A percentile compares a stretch with the other conserved stretches of the same genome.
Evolutionary conservation across 2,329 filamentous ascomycete species (phyloP).

Genomic region (Sporothrix pseudoabietina): DNA sequence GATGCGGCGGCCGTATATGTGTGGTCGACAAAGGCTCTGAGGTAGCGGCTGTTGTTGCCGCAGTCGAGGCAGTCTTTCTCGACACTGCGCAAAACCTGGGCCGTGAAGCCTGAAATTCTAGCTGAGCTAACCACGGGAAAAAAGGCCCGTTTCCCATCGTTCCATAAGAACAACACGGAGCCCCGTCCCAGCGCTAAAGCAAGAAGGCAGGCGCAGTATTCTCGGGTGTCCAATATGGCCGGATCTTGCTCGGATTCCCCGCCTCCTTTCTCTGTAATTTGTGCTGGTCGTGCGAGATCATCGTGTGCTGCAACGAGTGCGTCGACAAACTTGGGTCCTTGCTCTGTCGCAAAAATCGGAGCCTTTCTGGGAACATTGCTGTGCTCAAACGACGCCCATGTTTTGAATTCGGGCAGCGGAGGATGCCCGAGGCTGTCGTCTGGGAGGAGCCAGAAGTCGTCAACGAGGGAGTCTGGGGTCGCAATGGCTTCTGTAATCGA

Average conservation of each 20-base stretch:
- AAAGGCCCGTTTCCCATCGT: constrained; percentile 57
- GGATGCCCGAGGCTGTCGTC: constrained; percentile 40
- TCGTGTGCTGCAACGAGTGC: constrained; percentile 53
- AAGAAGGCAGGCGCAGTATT: constrained; percentile 61
- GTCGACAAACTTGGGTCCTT: constrained; percentile 67
- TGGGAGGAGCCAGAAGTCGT: constrained; percentile 55
- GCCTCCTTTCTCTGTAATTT: not conserved
- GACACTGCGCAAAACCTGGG: constrained; percentile 51
- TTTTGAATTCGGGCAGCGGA: constrained; percentile 52
- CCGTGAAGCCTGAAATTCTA: constrained; percentile 60
- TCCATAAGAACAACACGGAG: constrained; percentile 70
- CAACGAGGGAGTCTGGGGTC: constrained; percentile 25
- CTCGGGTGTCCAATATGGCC: constrained; percentile 50
- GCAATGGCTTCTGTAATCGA: not conserved
- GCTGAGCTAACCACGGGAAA: constrained; percentile 49
- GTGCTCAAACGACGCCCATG: constrained; percentile 69
- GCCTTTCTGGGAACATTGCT: constrained; percentile 42
- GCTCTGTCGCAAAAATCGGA: constrained; percentile 66
- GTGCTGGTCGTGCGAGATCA: constrained; percentile 43
- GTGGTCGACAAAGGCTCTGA: constrained; percentile 33
- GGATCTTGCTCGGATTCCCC: not conserved
- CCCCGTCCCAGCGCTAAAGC: constrained; percentile 70
- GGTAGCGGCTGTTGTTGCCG: constrained; percentile 50
- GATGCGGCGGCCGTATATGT: constrained; percentile 40
- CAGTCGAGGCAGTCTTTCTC: constrained; percentile 52